Percentiles rank a stretch among this genome's conserved stretches.
These are phyloP conservation scores for Zasmidium citrigriseum DNA, from an alignment of 2,329 filamentous ascomycete species.

Conservation along the genomic window DNA sequence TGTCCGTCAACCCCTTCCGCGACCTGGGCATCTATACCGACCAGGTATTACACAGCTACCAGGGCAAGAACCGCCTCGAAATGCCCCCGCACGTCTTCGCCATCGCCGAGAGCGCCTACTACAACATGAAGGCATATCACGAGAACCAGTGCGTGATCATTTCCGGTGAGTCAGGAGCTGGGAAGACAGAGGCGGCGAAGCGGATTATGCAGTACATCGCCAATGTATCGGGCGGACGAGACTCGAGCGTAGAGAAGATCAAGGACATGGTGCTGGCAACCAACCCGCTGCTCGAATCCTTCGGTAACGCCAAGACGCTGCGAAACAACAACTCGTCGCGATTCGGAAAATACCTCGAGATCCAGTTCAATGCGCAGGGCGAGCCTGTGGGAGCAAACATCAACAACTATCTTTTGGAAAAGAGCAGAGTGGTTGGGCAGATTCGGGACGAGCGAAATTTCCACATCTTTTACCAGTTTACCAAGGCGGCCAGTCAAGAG, in stretches of 20 bases:
- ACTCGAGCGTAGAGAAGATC: slow-evolving; percentile 89
- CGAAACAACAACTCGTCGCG: slow-evolving; percentile 98
- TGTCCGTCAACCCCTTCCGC: slow-evolving; percentile 97
- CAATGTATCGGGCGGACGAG: slow-evolving; percentile 83
- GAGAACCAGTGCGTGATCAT: slow-evolving; percentile 99
- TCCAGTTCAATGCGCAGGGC: slow-evolving; percentile 89
- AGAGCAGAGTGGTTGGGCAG: slow-evolving; percentile 91
- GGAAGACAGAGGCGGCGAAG: slow-evolving; percentile 98
- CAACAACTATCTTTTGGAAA: slow-evolving; percentile 96
- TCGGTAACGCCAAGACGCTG: slow-evolving; percentile 96
- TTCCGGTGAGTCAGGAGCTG: slow-evolving; percentile 94
- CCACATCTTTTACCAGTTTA: slow-evolving; percentile 99
- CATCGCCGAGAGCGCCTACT: slow-evolving; percentile 93
- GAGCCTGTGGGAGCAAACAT: slow-evolving; percentile 96
- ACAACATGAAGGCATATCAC: slow-evolving; percentile 99
- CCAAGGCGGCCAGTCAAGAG: slow-evolving; percentile 85
- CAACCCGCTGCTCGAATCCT: slow-evolving; percentile 94
- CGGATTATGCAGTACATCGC: slow-evolving; percentile 99
- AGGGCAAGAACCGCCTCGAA: slow-evolving; percentile 94
- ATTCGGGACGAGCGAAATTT: slow-evolving; percentile 96
- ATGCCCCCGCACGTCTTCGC: slow-evolving; percentile 87
- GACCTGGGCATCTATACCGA: slow-evolving; percentile 97
- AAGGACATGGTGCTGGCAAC: slow-evolving; percentile 99
- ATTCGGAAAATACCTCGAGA: slow-evolving; percentile 97
- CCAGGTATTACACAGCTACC: slow-evolving; percentile 86